phyloP scores from a whole-genome alignment of 768 basidiomycete genomes.

The Russula sp. region DNA sequence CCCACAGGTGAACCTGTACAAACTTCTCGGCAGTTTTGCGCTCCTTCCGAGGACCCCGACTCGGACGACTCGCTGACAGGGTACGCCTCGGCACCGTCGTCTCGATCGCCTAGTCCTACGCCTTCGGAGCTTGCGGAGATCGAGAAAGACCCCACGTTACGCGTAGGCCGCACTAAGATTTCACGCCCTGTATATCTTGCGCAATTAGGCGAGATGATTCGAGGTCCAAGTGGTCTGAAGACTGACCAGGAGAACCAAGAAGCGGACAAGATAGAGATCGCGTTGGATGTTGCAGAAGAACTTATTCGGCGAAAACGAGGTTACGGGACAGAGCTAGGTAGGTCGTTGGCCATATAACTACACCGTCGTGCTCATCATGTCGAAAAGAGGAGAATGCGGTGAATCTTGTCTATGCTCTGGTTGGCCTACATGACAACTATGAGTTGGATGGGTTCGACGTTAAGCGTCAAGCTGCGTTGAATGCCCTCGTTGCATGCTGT shows the following conservation, averaged over 20 bases:
- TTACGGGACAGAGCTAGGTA: slow-evolving; percentile 89
- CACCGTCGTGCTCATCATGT: not conserved
- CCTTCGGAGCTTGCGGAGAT: slow-evolving; percentile 78
- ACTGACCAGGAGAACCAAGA: slow-evolving; percentile 58
- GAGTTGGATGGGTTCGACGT: slow-evolving; percentile 76
- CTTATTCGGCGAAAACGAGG: slow-evolving; percentile 78
- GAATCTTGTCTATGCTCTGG: slow-evolving; percentile 68
- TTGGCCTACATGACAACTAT: slow-evolving; percentile 78
- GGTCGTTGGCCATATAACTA: slow-evolving; percentile 33
- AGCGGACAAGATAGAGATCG: slow-evolving; percentile 78
- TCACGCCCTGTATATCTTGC: slow-evolving; percentile 85
- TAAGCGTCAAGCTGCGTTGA: slow-evolving; percentile 72
- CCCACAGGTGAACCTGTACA: slow-evolving; percentile 1
- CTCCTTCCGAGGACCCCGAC: slow-evolving; percentile 47
- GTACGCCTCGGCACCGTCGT: slow-evolving; percentile 64
- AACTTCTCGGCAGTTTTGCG: not conserved
- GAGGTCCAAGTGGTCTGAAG: slow-evolving; percentile 51
- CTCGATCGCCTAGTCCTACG: slow-evolving; percentile 77
- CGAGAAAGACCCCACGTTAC: slow-evolving; percentile 80
- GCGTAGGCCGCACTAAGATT: slow-evolving; percentile 64
- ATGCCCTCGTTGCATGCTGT: slow-evolving; percentile 75
- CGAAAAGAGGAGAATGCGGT: slow-evolving; percentile 85
- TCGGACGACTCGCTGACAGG: slow-evolving; percentile 82
- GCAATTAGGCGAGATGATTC: slow-evolving; percentile 78
- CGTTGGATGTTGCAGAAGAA: slow-evolving; percentile 72